phyloP scores from a whole-genome alignment of 768 basidiomycete species.

The Mycena epipterygia region DNA sequence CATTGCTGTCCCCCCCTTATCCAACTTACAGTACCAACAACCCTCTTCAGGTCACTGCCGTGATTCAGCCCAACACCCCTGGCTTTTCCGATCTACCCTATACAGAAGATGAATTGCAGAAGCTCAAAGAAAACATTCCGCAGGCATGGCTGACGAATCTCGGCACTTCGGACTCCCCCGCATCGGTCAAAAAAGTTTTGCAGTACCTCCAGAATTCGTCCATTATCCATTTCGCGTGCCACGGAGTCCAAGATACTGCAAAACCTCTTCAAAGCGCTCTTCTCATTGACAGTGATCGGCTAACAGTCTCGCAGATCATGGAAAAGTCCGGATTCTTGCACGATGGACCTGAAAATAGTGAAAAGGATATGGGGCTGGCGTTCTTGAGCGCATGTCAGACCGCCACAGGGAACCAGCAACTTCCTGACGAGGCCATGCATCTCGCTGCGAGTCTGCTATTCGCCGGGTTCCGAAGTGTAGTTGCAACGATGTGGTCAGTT shows the following conservation, averaged over 20 bases:
- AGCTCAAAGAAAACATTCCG: slow-evolving; percentile 4
- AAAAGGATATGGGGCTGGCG: slow-evolving; percentile 34
- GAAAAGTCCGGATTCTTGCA: not conserved
- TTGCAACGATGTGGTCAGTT: slow-evolving; percentile 41
- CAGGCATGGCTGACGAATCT: not conserved
- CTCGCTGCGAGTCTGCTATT: slow-evolving; percentile 43
- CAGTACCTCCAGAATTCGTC: slow-evolving; percentile 16
- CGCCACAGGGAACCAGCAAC: slow-evolving; percentile 38
- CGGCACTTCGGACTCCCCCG: not conserved
- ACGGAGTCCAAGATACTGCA: slow-evolving; percentile 41
- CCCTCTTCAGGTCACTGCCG: slow-evolving; percentile 14
- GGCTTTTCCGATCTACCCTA: not conserved
- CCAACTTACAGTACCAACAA: not conserved
- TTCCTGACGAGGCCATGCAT: slow-evolving; percentile 43
- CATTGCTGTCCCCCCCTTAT: slow-evolving; percentile 16
- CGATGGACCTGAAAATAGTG: not conserved
- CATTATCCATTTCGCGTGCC: slow-evolving; percentile 50
- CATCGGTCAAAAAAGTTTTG: not conserved
- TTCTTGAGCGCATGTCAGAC: slow-evolving; percentile 52
- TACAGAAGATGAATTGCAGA: slow-evolving; percentile 3
- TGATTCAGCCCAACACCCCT: slow-evolving; percentile 11
- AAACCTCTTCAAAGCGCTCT: slow-evolving; percentile 30
- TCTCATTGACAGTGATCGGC: slow-evolving; percentile 31
- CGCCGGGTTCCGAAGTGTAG: slow-evolving; percentile 9
- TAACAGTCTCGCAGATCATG: slow-evolving; percentile 41